Evolutionary conservation across 768 basidiomycete species (phyloP).

Genomic region (Leucosporidium yakuticum): DNA sequence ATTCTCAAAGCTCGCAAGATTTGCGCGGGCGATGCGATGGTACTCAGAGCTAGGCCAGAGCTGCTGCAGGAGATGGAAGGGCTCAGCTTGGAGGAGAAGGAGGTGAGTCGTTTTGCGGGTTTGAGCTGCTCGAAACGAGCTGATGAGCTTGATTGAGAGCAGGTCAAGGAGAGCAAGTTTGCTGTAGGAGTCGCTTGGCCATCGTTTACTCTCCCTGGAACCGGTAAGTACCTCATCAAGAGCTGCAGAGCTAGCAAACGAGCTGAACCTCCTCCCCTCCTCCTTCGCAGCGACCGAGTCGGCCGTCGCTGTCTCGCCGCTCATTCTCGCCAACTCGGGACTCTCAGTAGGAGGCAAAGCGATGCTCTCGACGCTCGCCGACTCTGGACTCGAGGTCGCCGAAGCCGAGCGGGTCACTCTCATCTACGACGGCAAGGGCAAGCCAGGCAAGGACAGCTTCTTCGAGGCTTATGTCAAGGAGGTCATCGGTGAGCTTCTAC

Average conservation of each 20-base stretch:
- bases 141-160: background rate
- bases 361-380: constrained; percentile 23
- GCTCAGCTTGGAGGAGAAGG: constrained; percentile 13
- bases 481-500: constrained; percentile 17
- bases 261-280: background rate
- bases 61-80: constrained; percentile 10
- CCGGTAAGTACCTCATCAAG: background rate
- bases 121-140: background rate
- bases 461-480: constrained; percentile 34
- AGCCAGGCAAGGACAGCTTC: constrained; percentile 29
- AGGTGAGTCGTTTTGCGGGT: background rate
- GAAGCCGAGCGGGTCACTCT: constrained; percentile 27
- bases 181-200: constrained; percentile 33
- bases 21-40: constrained; percentile 25
- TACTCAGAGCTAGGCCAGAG: constrained; percentile 8
- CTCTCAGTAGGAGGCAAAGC: constrained; percentile 3
- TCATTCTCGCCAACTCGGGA: constrained; percentile 25
- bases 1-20: constrained; percentile 34
- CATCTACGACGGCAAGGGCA: constrained; percentile 29
- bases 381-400: constrained; percentile 18
- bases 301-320: constrained; percentile 21
- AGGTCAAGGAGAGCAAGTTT: constrained; percentile 10
- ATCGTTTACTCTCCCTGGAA: constrained; percentile 25
- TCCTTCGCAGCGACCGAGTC: constrained; percentile 1
- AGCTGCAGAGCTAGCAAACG: background rate